Evolutionary conservation across 2,329 filamentous ascomycete genomes (phyloP).

Genomic region (Fonsecaea pugnacius): DNA sequence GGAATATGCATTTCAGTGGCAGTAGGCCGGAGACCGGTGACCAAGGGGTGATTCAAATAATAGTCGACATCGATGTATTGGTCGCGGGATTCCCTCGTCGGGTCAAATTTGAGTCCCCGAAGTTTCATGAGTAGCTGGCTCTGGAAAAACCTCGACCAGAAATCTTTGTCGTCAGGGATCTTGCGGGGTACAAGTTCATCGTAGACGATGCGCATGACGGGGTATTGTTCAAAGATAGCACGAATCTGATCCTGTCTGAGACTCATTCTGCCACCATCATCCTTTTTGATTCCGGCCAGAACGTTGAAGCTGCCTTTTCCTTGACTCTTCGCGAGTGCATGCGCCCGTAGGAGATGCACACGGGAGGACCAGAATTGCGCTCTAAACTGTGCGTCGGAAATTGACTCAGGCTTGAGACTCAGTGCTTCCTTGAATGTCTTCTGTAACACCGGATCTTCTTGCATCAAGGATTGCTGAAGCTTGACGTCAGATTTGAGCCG

Average conservation of each 20-base stretch:
- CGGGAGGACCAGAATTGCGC: conserved; percentile 93
- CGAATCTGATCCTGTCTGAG: conserved; percentile 91
- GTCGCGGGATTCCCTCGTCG: conserved; percentile 72
- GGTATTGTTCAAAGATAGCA: conserved; percentile 90
- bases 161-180: conserved; percentile 67
- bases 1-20: conserved; percentile 70
- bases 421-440: conserved; percentile 87
- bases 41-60: conserved; percentile 76
- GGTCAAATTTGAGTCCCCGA: conserved; percentile 82
- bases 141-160: conserved; percentile 94
- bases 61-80: conserved; percentile 52
- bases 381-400: conserved; percentile 80
- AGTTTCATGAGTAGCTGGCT: conserved; percentile 89
- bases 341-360: conserved; percentile 80
- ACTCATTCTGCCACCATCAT: conserved; percentile 76
- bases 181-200: conserved; percentile 84
- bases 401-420: conserved; percentile 79
- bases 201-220: conserved; percentile 85
- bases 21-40: conserved; percentile 50
- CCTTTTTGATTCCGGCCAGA: conserved; percentile 82
- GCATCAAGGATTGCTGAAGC: conserved; percentile 85
- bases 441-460: conserved; percentile 73
- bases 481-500: conserved; percentile 76
- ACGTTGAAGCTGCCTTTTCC: conserved; percentile 92
- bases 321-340: conserved; percentile 87